Conservation (phyloP, 768 basidiomycete species). For the Boletus sp. region DNA sequence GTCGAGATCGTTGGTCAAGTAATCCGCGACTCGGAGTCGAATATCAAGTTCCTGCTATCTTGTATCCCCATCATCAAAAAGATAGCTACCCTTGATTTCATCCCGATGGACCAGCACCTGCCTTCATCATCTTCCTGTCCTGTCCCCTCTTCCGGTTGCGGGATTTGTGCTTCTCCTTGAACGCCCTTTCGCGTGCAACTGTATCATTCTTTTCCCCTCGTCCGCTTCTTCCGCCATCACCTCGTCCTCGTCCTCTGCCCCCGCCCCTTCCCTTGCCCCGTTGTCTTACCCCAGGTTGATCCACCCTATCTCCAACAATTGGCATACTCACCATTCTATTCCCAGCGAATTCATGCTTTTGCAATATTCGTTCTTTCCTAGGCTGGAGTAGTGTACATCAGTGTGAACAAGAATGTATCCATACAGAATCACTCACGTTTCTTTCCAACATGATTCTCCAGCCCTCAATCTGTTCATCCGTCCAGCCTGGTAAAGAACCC, state of each 20-base stretch:
- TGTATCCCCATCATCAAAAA: neutral
- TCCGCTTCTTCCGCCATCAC: conserved; percentile 36
- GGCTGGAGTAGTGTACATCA: conserved; percentile 41
- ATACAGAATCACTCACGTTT: conserved; percentile 54
- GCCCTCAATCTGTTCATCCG: conserved; percentile 86
- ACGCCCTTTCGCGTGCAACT: conserved; percentile 55
- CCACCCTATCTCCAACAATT: neutral
- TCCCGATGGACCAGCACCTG: conserved; percentile 42
- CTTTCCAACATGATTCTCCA: conserved; percentile 89
- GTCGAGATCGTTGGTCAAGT: conserved; percentile 62
- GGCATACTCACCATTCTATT: conserved; percentile 39
- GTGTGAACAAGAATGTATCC: conserved; percentile 8
- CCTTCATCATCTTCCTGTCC: conserved; percentile 83
- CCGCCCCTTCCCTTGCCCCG: conserved; percentile 16
- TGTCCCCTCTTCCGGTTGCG: conserved; percentile 79
- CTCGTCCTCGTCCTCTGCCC: conserved; percentile 41
- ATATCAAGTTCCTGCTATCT: neutral
- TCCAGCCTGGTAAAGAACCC: conserved; percentile 49
- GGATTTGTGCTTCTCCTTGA: conserved; percentile 80
- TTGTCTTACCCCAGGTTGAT: conserved; percentile 11
- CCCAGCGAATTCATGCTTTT: conserved; percentile 74
- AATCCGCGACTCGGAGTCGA: neutral
- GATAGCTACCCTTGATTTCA: neutral
- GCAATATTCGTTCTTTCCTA: conserved; percentile 67
- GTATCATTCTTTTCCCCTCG: conserved; percentile 38